Evolutionary conservation across 2,329 filamentous ascomycete genomes (phyloP), one percentile per base, ranked within the genome.

Genomic region (Colletotrichum orbiculare): DNA sequence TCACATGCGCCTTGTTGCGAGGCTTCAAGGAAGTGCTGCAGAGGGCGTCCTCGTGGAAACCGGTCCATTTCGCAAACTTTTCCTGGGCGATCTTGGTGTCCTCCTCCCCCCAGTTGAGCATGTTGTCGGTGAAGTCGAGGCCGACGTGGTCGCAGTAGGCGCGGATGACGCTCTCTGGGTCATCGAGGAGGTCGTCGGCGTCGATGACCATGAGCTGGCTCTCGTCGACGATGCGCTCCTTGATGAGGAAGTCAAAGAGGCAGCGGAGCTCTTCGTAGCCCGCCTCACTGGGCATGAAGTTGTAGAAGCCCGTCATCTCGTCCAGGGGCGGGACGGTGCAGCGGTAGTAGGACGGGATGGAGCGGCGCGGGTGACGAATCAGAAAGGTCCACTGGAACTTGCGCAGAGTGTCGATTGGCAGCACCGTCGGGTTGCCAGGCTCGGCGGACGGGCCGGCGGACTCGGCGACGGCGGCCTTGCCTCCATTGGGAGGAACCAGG

Each of bases 11-110:
- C 69, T 89, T 84, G 49, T 83, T 82, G 73, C 92, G 84, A 2
- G 92, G 87, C 75, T 90, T 90, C 72, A 99, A 81, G 67, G 89
- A 89, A 42, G 85, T 90, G 74, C 92, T 97, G 70, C 91, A 84
- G 71, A 98, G 92, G 12, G 94, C 96, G 82, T 98, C 96, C 71
- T 98, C 92, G 77, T 98, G 96, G 81, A 97, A 98, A 10, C 96
- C 96, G 70, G 89, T 91, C 96, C 96, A 98, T 82, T 99, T 98
- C 80, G 94, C 93, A 79, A 98, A 98, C 15, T 89, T 89, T 68
- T 88, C 84, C 69, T 85, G 83, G 3, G 94, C 95, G 67, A 86
- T 82, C 55, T 93, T 89, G 71, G 91, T 89, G 69, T 91, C 90
- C 56, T 90, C 88, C 35, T 90, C 88, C 67, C 91, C 87, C 96